phyloP scores from a whole-genome alignment of 345 rosid species.

The Eucalyptus regnans region DNA sequence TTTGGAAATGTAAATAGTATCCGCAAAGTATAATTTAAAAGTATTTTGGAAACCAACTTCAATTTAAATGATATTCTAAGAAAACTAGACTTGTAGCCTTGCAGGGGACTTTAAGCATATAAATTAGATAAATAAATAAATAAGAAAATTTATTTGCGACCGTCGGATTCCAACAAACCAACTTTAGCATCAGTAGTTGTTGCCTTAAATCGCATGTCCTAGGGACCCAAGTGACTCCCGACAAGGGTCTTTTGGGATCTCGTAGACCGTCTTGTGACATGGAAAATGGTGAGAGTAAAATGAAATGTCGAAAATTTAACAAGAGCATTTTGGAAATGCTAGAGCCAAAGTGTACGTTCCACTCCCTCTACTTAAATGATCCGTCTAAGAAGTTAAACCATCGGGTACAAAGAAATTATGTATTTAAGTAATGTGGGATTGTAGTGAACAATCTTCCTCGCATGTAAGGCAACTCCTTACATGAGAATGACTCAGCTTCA shows the following conservation, averaged over 20 bases:
- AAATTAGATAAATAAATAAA: neutral
- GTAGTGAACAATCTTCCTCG: neutral
- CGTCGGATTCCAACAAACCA: rapidly evolving
- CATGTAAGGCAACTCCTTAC: neutral
- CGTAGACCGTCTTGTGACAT: neutral
- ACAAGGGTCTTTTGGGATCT: rapidly evolving
- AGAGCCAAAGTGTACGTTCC: neutral
- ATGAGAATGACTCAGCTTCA: neutral
- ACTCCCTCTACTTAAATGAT: neutral
- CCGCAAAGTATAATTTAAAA: neutral
- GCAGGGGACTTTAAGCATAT: neutral
- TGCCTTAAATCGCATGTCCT: neutral
- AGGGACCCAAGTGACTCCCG: neutral
- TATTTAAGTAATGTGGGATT: neutral
- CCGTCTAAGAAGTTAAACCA: neutral
- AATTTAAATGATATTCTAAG: neutral
- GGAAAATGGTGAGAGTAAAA: neutral
- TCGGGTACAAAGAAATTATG: neutral
- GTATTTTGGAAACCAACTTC: neutral
- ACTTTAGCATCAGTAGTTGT: rapidly evolving
- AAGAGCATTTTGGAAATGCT: neutral
- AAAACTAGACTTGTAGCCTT: neutral
- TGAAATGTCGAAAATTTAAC: neutral
- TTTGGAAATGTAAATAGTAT: neutral
- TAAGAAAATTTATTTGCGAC: neutral